These are phyloP conservation scores for Penicillium pancosmium DNA, from an alignment of 495 filamentous ascomycete species.

Conservation along the genomic window DNA sequence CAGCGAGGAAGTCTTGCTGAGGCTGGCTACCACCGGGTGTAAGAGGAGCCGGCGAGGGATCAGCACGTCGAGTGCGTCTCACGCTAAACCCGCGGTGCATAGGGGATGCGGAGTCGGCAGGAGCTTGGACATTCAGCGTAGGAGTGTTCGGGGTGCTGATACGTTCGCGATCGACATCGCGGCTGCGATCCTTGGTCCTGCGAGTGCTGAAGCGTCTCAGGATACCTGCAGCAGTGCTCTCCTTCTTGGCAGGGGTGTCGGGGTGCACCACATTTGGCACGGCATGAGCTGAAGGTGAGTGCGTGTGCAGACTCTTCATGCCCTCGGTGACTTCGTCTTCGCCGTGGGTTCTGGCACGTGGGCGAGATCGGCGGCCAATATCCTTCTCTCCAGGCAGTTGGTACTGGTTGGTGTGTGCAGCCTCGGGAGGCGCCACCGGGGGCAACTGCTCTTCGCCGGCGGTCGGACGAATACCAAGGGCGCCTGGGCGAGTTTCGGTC, in stretches of 20 bases:
- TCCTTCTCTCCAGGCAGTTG: slow-evolving; percentile 82
- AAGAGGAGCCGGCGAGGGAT: slow-evolving; percentile 54
- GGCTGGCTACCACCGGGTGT: slow-evolving; percentile 67
- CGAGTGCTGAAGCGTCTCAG: slow-evolving; percentile 90
- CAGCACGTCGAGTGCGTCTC: slow-evolving; percentile 66
- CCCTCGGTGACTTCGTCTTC: slow-evolving; percentile 86
- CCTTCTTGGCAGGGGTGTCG: slow-evolving; percentile 75
- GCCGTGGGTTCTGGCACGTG: slow-evolving; percentile 89
- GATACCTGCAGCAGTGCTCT: slow-evolving; percentile 84
- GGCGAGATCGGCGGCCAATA: slow-evolving; percentile 75
- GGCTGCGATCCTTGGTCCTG: slow-evolving; percentile 59
- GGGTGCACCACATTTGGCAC: slow-evolving; percentile 57
- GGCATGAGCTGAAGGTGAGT: slow-evolving; percentile 52
- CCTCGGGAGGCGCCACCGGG: slow-evolving; percentile 77
- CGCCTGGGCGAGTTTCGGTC: slow-evolving; percentile 62
- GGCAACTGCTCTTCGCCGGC: slow-evolving; percentile 69
- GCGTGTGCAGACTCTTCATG: slow-evolving; percentile 71
- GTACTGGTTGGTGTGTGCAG: slow-evolving; percentile 92
- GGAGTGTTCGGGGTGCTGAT: slow-evolving; percentile 66
- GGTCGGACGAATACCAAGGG: slow-evolving; percentile 55
- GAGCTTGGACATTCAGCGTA: slow-evolving; percentile 71
- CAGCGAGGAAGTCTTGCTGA: slow-evolving; percentile 73
- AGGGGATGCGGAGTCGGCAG: slow-evolving; percentile 61
- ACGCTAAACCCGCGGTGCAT: slow-evolving; percentile 83
- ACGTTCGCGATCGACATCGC: slow-evolving; percentile 55